These are phyloP conservation scores for Aspergillus pseudoglaucus DNA, from an alignment of 2,329 filamentous ascomycete species.

Conservation along the genomic window DNA sequence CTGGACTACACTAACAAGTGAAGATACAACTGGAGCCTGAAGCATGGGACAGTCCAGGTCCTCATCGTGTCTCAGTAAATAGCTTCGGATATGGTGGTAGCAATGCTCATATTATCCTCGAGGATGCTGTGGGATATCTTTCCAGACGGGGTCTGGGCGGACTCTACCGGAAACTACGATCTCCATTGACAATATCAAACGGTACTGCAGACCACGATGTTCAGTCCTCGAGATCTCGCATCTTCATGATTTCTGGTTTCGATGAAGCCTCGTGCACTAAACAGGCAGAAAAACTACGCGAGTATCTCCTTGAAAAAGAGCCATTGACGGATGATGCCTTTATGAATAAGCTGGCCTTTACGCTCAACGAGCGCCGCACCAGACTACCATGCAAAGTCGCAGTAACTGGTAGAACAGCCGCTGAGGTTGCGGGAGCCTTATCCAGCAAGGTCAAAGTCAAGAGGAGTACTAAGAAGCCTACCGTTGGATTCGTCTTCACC, in stretches of 20 bases:
- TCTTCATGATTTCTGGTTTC: conserved; percentile 19
- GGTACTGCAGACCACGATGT: neutral
- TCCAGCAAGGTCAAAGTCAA: conserved; percentile 1
- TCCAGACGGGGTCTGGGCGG: conserved; percentile 1
- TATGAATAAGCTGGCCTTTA: conserved; percentile 15
- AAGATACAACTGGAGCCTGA: conserved; percentile 15
- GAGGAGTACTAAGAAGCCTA: conserved; percentile 6
- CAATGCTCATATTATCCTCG: conserved; percentile 41
- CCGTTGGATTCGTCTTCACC: conserved; percentile 23
- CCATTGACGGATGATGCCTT: conserved; percentile 2
- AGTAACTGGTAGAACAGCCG: conserved; percentile 3
- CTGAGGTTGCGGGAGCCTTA: conserved; percentile 3
- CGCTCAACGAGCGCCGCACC: conserved; percentile 15
- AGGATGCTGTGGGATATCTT: conserved; percentile 14
- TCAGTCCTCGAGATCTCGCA: neutral
- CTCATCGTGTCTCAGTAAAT: conserved; percentile 26
- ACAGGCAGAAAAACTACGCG: conserved; percentile 6
- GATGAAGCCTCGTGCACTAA: conserved; percentile 14
- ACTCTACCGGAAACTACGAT: neutral
- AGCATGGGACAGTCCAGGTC: conserved; percentile 9
- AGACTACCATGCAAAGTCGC: conserved; percentile 13
- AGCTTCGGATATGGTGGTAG: conserved; percentile 44
- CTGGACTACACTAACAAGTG: neutral
- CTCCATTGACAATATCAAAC: too few species aligned
- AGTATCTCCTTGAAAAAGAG: conserved; percentile 5